Evolutionary conservation across 306 rosid species (phyloP).

Genomic region (Pterocarpus macrocarpus): DNA sequence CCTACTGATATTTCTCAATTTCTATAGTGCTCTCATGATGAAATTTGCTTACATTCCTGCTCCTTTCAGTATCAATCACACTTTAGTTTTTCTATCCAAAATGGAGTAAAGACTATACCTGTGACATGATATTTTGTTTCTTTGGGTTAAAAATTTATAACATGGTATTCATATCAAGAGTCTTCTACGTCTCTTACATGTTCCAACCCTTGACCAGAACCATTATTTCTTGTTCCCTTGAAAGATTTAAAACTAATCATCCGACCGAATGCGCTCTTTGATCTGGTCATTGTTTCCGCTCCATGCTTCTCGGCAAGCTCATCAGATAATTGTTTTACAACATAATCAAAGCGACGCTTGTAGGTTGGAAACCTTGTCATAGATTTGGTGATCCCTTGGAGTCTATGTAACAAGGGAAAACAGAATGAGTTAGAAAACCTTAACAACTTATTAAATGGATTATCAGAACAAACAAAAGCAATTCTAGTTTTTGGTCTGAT

Average conservation of each 20-base stretch:
- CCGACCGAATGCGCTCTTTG: constrained; percentile 82
- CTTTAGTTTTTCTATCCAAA: constrained; percentile 3
- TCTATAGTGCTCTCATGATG: too few species aligned
- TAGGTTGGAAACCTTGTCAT: constrained; percentile 90
- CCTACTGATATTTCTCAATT: too few species aligned
- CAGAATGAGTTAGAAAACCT: background rate
- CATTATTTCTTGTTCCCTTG: constrained; percentile 57
- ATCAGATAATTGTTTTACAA: constrained; percentile 61
- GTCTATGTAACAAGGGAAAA: constrained; percentile 57
- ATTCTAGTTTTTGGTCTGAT: background rate
- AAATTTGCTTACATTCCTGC: too few species aligned
- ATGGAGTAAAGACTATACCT: constrained; percentile 14
- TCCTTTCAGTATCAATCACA: background rate
- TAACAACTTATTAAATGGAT: background rate
- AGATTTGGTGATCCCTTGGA: constrained; percentile 88
- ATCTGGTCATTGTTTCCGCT: constrained; percentile 61
- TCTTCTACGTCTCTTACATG: constrained; percentile 59
- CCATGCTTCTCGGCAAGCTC: constrained; percentile 64
- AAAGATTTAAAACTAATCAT: constrained; percentile 69
- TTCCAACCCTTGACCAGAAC: constrained; percentile 61
- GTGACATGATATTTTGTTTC: background rate
- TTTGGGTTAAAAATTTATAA: background rate
- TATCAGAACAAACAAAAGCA: background rate
- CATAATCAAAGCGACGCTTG: constrained; percentile 77
- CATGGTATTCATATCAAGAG: constrained; percentile 28